phyloP scores from a whole-genome alignment of 2,329 filamentous ascomycete genomes.

The Diplocarpon mali region DNA sequence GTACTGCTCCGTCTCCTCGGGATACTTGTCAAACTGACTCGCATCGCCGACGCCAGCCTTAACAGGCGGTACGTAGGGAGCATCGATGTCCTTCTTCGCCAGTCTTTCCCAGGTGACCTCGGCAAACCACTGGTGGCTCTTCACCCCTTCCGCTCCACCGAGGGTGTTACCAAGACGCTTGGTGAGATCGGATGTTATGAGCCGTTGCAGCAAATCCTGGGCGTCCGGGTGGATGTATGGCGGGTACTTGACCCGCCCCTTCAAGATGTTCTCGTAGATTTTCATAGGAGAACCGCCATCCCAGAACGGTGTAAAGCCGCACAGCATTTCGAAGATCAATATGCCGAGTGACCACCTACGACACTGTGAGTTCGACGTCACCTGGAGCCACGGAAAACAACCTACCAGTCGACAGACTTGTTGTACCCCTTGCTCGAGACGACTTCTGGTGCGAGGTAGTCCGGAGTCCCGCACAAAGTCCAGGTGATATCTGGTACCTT shows the following conservation, averaged over 20 bases:
- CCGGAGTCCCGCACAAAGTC: slow-evolving; percentile 94
- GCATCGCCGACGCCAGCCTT: slow-evolving; percentile 89
- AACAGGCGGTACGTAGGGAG: slow-evolving; percentile 92
- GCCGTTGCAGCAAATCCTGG: slow-evolving; percentile 78
- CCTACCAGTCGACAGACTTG: slow-evolving; percentile 97
- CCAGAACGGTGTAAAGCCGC: slow-evolving; percentile 98
- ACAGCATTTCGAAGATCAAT: slow-evolving; percentile 98
- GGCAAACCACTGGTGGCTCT: slow-evolving; percentile 90
- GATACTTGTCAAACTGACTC: slow-evolving; percentile 96
- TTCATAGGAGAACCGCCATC: slow-evolving; percentile 96
- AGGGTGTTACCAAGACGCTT: slow-evolving; percentile 92
- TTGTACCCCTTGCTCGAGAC: slow-evolving; percentile 99
- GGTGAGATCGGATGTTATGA: slow-evolving; percentile 91
- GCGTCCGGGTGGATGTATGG: slow-evolving; percentile 92
- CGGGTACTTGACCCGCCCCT: slow-evolving; percentile 91
- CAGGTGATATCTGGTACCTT: slow-evolving; percentile 97
- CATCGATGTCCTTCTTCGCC: slow-evolving; percentile 92
- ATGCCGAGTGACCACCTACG: slow-evolving; percentile 95
- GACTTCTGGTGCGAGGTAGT: slow-evolving; percentile 94
- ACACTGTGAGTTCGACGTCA: slow-evolving; percentile 9
- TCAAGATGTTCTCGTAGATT: slow-evolving; percentile 98
- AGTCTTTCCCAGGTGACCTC: slow-evolving; percentile 97
- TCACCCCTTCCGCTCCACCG: slow-evolving; percentile 82
- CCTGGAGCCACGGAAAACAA: slow-evolving; percentile 15
- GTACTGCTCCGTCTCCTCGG: slow-evolving; percentile 91